Conservation (phyloP, 257 asterid species). For the Nicotiana tomentosiformis region DNA sequence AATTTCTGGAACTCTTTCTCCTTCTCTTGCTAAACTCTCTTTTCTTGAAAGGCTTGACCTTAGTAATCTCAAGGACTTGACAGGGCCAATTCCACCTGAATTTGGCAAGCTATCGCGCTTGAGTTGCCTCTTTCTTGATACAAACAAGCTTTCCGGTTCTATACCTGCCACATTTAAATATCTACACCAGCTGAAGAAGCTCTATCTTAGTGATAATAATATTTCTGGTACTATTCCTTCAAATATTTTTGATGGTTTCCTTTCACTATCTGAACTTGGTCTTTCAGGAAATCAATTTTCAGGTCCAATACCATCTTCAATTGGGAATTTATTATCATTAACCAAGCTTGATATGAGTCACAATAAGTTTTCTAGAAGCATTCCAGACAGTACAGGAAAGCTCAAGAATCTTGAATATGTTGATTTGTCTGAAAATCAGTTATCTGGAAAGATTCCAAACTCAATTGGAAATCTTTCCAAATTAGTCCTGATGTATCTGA, state of each 20-base stretch:
- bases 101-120: constrained; percentile 37
- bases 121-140: constrained; percentile 25
- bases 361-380: constrained; percentile 39
- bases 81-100: constrained; percentile 46
- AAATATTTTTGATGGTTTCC: constrained; percentile 17
- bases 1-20: constrained; percentile 50
- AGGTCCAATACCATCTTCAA: constrained; percentile 44
- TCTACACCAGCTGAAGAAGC: constrained; percentile 20
- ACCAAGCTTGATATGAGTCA: constrained; percentile 28
- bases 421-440: constrained; percentile 41
- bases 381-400: constrained; percentile 41
- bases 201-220: constrained; percentile 32
- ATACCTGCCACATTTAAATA: constrained; percentile 31
- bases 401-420: constrained; percentile 26
- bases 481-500: constrained; percentile 22
- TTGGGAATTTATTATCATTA: constrained; percentile 33
- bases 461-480: constrained; percentile 34
- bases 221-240: constrained; percentile 44
- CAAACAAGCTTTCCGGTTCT: constrained; percentile 40
- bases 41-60: constrained; percentile 47
- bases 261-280: constrained; percentile 29
- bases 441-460: constrained; percentile 46
- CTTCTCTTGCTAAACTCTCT: constrained; percentile 52
- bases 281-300: constrained; percentile 41
- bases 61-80: constrained; percentile 38